Evolutionary conservation across 306 rosid genomes (phyloP).

Genomic region (Ziziphus jujuba): DNA sequence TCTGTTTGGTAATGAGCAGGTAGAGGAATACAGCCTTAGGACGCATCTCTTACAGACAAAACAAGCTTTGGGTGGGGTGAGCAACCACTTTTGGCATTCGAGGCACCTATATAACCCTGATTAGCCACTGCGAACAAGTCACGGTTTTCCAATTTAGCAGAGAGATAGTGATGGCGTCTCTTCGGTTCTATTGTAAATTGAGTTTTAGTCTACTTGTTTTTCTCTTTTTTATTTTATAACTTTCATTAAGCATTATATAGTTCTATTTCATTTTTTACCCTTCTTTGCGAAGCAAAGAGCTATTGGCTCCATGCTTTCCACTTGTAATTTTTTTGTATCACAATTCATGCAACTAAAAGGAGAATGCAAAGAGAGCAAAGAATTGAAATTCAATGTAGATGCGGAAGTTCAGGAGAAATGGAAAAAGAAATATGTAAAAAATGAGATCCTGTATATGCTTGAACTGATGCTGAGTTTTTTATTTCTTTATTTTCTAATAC

Average conservation of each 20-base stretch:
- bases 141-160: slow-evolving; percentile 37
- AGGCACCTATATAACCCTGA: slow-evolving; percentile 37
- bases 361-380: slow-evolving; percentile 43
- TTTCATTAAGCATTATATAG: slow-evolving; percentile 26
- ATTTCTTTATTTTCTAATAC: too few relatives aligned
- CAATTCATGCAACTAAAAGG: slow-evolving; percentile 34
- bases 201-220: slow-evolving; percentile 18
- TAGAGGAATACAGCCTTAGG: slow-evolving; percentile 78
- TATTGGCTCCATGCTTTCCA: slow-evolving; percentile 42
- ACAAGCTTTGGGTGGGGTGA: slow-evolving; percentile 50
- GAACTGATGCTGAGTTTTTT: background rate
- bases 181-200: slow-evolving; percentile 48
- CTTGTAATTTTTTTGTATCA: slow-evolving; percentile 52
- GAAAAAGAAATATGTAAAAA: slow-evolving; percentile 16
- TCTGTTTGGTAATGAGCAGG: slow-evolving; percentile 51
- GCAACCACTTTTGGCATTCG: slow-evolving; percentile 39
- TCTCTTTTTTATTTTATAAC: slow-evolving; percentile 9
- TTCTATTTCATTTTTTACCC: slow-evolving; percentile 10
- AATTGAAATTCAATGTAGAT: slow-evolving; percentile 35
- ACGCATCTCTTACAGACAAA: slow-evolving; percentile 74
- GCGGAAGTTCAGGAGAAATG: slow-evolving; percentile 27
- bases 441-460: background rate
- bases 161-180: slow-evolving; percentile 24
- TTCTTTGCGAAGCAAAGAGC: slow-evolving; percentile 29
- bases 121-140: slow-evolving; percentile 46